Percentiles rank a stretch among this genome's conserved stretches.
These are phyloP conservation scores for Detonula confervacea DNA, from an alignment of 352 stramenopile genomes.

Conservation along the genomic window DNA sequence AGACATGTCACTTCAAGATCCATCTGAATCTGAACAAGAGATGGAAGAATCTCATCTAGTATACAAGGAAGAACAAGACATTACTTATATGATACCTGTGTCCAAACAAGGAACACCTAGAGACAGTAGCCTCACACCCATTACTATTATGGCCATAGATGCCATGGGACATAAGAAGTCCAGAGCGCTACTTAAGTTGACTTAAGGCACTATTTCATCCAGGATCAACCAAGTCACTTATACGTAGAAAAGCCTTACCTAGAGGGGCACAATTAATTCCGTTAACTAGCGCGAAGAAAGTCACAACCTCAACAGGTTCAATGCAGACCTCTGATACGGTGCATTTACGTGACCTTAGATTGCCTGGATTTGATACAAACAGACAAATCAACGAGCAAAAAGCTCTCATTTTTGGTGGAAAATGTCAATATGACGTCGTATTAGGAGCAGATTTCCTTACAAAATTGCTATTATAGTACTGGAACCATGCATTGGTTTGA, in stretches of 20 bases:
- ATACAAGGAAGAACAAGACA: neutral
- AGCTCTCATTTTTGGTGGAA: too few relatives aligned
- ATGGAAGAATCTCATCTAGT: neutral
- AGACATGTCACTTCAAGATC: too few relatives aligned
- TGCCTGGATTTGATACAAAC: slow-evolving; percentile 31
- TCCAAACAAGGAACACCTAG: neutral
- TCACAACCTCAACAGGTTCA: slow-evolving; percentile 12
- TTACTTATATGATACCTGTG: neutral
- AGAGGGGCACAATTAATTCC: neutral
- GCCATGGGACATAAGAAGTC: slow-evolving; percentile 16
- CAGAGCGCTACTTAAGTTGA: slow-evolving; percentile 4
- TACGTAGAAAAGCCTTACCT: slow-evolving; percentile 14
- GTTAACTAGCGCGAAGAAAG: neutral
- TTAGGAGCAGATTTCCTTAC: too few relatives aligned
- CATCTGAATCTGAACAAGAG: too few relatives aligned
- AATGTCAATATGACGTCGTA: too few relatives aligned
- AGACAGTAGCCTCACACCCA: neutral
- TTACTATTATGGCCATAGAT: slow-evolving; percentile 12
- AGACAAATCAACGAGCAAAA: neutral
- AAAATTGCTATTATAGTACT: slow-evolving; percentile 10
- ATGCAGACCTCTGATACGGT: slow-evolving; percentile 1
- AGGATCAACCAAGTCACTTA: slow-evolving; percentile 15
- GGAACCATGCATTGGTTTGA: slow-evolving; percentile 1
- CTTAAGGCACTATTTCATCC: slow-evolving; percentile 24
- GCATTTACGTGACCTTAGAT: neutral